A percentile compares a stretch with the other conserved stretches of the same genome.
Evolutionary conservation across 2,329 filamentous ascomycete species (phyloP).

Genomic region (Calonectria fujianensis): DNA sequence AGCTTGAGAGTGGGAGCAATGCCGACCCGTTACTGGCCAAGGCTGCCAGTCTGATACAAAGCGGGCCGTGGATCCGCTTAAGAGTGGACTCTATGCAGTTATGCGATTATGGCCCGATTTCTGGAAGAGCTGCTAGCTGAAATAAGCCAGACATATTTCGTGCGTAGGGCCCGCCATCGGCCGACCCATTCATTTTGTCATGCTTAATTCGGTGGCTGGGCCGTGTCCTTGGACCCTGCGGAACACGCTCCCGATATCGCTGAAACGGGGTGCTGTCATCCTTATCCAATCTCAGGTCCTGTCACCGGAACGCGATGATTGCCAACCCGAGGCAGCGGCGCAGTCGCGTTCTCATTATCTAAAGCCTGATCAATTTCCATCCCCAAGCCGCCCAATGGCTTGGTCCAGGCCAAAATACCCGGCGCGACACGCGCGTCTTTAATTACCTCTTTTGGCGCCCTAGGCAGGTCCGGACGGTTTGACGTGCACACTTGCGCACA

Average conservation of each 20-base stretch:
- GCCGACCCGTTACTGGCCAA: constrained; percentile 27
- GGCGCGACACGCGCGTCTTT: constrained; percentile 28
- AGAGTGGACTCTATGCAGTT: constrained; percentile 30
- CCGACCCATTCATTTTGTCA: constrained; percentile 2
- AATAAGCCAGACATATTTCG: constrained; percentile 25
- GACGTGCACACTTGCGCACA: constrained; percentile 22
- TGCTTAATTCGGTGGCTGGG: constrained; percentile 37
- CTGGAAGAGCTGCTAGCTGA: constrained; percentile 23
- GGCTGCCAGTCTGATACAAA: constrained; percentile 37
- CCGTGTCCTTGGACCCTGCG: constrained; percentile 12
- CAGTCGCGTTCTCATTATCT: constrained; percentile 36
- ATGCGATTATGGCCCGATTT: constrained; percentile 29
- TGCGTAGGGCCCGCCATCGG: not conserved
- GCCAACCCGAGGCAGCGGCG: constrained; percentile 43
- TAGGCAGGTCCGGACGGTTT: not conserved
- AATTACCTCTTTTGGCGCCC: constrained; percentile 10
- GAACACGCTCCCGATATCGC: constrained; percentile 16
- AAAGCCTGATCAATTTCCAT: constrained; percentile 36
- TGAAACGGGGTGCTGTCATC: constrained; percentile 26
- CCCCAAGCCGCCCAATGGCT: constrained; percentile 25
- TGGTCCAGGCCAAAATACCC: not conserved
- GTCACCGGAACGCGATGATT: constrained; percentile 49
- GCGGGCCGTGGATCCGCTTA: constrained; percentile 36
- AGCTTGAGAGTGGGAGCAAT: constrained; percentile 42
- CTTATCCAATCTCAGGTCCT: constrained; percentile 37